Evolutionary conservation across 352 stramenopile species (phyloP).

Genomic region (Phytophthora sansomeana): DNA sequence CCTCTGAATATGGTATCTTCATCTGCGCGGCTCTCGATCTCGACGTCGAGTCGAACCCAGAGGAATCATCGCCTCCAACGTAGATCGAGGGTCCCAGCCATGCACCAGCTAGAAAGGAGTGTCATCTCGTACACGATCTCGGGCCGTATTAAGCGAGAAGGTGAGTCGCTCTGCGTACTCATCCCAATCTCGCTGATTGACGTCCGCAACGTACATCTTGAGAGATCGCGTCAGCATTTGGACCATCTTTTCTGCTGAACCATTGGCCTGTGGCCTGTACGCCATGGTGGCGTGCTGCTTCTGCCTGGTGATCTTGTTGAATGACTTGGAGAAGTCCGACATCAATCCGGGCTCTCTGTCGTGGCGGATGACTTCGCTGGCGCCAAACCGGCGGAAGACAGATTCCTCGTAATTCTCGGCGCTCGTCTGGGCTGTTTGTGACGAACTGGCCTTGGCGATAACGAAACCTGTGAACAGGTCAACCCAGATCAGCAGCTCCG

Average conservation of each 20-base stretch:
- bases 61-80: too few relatives aligned
- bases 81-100: too few relatives aligned
- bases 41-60: too few relatives aligned
- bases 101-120: too few relatives aligned
- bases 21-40: conserved; percentile 3
- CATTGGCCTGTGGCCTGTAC: conserved; percentile 9
- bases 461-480: conserved; percentile 8
- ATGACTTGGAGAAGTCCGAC: too few relatives aligned
- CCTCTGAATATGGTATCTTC: conserved; percentile 5
- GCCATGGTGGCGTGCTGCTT: conserved; percentile 9
- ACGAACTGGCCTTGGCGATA: background rate
- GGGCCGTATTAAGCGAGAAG: too few relatives aligned
- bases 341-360: too few relatives aligned
- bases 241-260: conserved; percentile 14
- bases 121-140: too few relatives aligned
- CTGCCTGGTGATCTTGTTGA: background rate
- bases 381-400: conserved; percentile 8
- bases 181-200: too few relatives aligned
- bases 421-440: background rate
- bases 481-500: conserved; percentile 17
- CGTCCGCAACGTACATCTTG: too few relatives aligned
- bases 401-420: conserved; percentile 7
- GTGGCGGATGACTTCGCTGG: conserved; percentile 12
- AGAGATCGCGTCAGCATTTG: too few relatives aligned
- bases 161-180: too few relatives aligned